Conservation (phyloP, 352 stramenopile genomes). For the Pythium volutum region DNA sequence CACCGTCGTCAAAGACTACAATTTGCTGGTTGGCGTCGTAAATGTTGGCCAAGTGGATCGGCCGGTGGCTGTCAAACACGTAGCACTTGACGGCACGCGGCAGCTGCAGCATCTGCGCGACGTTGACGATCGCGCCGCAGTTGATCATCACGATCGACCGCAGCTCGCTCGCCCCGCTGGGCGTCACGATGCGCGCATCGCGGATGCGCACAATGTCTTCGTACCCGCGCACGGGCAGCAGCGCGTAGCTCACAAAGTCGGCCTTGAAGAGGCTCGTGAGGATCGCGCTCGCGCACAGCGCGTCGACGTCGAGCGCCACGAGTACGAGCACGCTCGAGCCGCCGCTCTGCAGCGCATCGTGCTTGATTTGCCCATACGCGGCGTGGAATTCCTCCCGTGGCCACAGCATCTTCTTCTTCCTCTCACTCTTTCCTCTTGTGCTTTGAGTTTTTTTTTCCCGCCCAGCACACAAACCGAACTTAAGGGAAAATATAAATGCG, state of each 20-base stretch:
- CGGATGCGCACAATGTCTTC: slow-evolving; percentile 79
- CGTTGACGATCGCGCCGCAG: slow-evolving; percentile 92
- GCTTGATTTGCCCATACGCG: slow-evolving; percentile 81
- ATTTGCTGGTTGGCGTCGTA: slow-evolving; percentile 84
- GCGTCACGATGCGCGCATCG: slow-evolving; percentile 54
- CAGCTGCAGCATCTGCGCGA: slow-evolving; percentile 80
- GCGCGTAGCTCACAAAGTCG: slow-evolving; percentile 73
- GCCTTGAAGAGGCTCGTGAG: slow-evolving; percentile 79
- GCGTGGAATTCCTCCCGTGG: slow-evolving; percentile 84
- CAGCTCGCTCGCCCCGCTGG: slow-evolving; percentile 51
- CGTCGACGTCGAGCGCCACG: slow-evolving; percentile 93
- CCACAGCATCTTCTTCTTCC: slow-evolving; percentile 55
- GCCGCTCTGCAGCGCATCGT: slow-evolving; percentile 63
- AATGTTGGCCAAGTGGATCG: slow-evolving; percentile 96
- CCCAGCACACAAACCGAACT: neutral
- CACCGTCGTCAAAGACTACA: slow-evolving; percentile 81
- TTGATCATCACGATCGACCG: slow-evolving; percentile 93
- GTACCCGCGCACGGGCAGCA: slow-evolving; percentile 78
- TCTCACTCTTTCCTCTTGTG: neutral
- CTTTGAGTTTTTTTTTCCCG: slow-evolving; percentile 2
- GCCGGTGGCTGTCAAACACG: slow-evolving; percentile 94
- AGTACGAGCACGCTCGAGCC: slow-evolving; percentile 90
- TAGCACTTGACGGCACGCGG: slow-evolving; percentile 82
- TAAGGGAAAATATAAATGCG: neutral
- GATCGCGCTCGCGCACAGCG: slow-evolving; percentile 93